Conservation (phyloP, 768 basidiomycete genomes). For the Botryobasidium botryosum region DNA sequence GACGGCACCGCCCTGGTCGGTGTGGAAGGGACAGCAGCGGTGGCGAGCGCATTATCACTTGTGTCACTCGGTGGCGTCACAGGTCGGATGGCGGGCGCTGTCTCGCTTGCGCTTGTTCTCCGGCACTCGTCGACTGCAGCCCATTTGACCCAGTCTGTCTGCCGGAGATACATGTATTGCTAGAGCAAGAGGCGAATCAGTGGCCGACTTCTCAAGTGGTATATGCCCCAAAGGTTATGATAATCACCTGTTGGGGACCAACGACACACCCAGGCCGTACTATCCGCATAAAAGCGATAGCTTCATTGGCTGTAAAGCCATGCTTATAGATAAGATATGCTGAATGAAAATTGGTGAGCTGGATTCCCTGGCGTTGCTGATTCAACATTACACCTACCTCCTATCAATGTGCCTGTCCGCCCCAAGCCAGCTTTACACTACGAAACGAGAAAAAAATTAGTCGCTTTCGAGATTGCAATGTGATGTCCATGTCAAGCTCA, state of each 20-base stretch:
- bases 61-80: conserved; percentile 8
- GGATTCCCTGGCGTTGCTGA: not conserved
- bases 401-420: conserved; percentile 89
- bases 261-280: conserved; percentile 89
- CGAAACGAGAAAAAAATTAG: conserved; percentile 11
- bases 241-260: conserved; percentile 53
- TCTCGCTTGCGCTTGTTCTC: conserved; percentile 17
- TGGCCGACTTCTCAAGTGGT: not conserved
- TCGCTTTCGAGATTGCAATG: too few species aligned
- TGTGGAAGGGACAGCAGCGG: not conserved
- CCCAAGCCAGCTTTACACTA: conserved; percentile 96
- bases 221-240: not conserved
- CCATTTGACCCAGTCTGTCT: conserved; percentile 89
- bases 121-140: conserved; percentile 69
- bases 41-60: conserved; percentile 3
- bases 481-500: conserved; percentile 23
- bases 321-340: conserved; percentile 99
- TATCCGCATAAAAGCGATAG: conserved; percentile 96
- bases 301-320: conserved; percentile 88
- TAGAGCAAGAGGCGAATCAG: conserved; percentile 14
- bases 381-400: conserved; percentile 22
- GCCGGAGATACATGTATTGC: conserved; percentile 90
- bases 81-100: conserved; percentile 4
- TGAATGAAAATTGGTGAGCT: conserved; percentile 10
- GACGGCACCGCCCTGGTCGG: conserved; percentile 1